Evolutionary conservation across 2,329 filamentous ascomycete genomes (phyloP).

Genomic region (Alternaria solani): DNA sequence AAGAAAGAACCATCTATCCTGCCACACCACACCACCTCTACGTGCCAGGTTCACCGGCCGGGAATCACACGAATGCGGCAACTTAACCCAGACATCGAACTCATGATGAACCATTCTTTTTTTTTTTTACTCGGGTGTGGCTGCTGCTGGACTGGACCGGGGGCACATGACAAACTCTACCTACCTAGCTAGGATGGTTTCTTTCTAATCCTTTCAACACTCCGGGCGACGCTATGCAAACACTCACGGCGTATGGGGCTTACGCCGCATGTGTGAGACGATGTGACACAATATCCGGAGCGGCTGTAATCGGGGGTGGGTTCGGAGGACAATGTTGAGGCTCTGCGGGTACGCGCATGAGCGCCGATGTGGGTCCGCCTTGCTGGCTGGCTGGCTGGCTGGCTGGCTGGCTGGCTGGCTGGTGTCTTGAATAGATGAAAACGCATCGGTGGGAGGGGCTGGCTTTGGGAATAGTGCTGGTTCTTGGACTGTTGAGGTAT

Average conservation of each 20-base stretch:
- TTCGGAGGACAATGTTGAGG: slow-evolving; percentile 1
- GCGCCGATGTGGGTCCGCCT: neutral
- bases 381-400: neutral
- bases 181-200: neutral
- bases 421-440: neutral
- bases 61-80: neutral
- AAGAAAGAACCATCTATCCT: neutral
- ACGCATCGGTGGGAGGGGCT: neutral
- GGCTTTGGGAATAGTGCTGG: neutral
- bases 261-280: neutral
- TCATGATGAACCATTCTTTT: neutral
- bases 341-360: slow-evolving; percentile 5
- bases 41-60: neutral
- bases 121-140: neutral
- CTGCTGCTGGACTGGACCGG: neutral
- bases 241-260: neutral
- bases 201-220: neutral
- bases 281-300: neutral
- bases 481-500: neutral
- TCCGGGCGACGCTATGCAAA: neutral
- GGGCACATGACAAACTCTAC: neutral
- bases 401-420: neutral
- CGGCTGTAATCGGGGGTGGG: neutral
- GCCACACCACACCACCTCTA: neutral
- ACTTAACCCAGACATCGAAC: neutral